Evolutionary conservation across 352 stramenopile species (phyloP), one percentile per base, ranked within the genome.

Genomic region (Phytophthora pini): DNA sequence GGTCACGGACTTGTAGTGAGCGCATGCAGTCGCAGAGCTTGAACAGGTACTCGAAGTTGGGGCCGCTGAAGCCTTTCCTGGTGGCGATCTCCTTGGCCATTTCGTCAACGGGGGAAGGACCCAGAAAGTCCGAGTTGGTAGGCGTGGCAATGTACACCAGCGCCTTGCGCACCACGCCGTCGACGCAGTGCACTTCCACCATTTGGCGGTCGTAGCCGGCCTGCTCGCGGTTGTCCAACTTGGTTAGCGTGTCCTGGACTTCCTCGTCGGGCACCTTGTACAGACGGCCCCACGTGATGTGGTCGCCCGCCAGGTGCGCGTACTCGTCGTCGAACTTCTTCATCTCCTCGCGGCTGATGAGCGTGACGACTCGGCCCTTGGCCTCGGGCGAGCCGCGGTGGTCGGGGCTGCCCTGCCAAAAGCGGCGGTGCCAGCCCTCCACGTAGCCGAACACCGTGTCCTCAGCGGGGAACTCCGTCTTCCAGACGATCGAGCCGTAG

Each of bases 371-470:
- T 46, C 90, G 86, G 54, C 89, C 90, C 58, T 88, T 82, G 26
- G 72, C 78, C 0, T 90, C 86, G 15, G 84, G 76, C 12, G 80
- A 90, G 65, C 90, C 90, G 59, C 90, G 87, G 70, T 97, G 90
- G 68, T 96, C 87, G 0, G 90, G 85, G 40, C 84, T 95, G 56
- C 90, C 88, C 63, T 97, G 90, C 88, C 89, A 97, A 73, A 97
- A 97, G 55, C 90, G 87, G 22, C 90, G 85, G 63, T 93, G 84
- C 74, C 77, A 97, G 64, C 90, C 90, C 29, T 92, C 71, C 15
- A 95, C 87, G 74, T 89, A 94, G 55, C 81, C 80, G 58, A 89
- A 90, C 31, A 84, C 60, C 34, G 77, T 89, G 49, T 88, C 77
- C 32, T 90, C 77, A 3, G 82, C 81, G 0, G 78, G 80, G 68